Evolutionary conservation across 2,329 filamentous ascomycete genomes (phyloP).

Genomic region (Alternaria sp.): DNA sequence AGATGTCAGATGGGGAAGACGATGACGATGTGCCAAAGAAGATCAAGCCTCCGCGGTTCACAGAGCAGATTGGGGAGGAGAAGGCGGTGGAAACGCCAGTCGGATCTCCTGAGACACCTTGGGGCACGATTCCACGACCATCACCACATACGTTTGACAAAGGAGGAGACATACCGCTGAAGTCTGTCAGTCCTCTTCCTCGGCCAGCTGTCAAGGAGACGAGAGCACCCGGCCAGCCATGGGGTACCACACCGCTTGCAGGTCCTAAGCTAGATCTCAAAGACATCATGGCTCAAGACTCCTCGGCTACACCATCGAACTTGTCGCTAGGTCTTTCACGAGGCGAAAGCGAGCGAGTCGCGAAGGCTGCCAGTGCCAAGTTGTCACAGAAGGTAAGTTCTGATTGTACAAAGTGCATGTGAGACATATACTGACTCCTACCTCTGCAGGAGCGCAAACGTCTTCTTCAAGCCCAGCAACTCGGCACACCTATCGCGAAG

Average conservation of each 20-base stretch:
- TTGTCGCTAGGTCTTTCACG: conserved; percentile 59
- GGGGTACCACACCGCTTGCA: conserved; percentile 61
- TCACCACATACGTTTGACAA: conserved; percentile 20
- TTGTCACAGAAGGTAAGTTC: conserved; percentile 69
- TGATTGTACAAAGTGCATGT: too few relatives aligned
- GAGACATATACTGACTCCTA: too few relatives aligned
- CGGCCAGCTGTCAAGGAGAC: conserved; percentile 26
- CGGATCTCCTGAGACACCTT: conserved; percentile 33
- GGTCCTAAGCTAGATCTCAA: conserved; percentile 73
- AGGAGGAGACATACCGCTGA: conserved; percentile 17
- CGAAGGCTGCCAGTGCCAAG: conserved; percentile 59
- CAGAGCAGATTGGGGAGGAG: conserved; percentile 8
- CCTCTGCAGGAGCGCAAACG: conserved; percentile 87
- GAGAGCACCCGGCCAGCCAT: conserved; percentile 53
- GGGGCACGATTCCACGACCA: conserved; percentile 25
- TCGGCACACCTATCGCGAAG: conserved; percentile 35
- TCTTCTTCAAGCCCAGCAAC: conserved; percentile 47
- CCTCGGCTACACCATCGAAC: conserved; percentile 58
- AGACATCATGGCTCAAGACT: conserved; percentile 74
- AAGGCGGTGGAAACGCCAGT: conserved; percentile 14
- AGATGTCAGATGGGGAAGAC: conserved; percentile 82
- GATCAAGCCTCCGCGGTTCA: conserved; percentile 35
- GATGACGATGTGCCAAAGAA: conserved; percentile 10
- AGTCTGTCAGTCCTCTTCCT: conserved; percentile 32
- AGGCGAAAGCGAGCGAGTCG: conserved; percentile 48